These are phyloP conservation scores for Paramecium sexaurelia DNA, from an alignment of 73 alveolate genomes.

Conservation along the genomic window DNA sequence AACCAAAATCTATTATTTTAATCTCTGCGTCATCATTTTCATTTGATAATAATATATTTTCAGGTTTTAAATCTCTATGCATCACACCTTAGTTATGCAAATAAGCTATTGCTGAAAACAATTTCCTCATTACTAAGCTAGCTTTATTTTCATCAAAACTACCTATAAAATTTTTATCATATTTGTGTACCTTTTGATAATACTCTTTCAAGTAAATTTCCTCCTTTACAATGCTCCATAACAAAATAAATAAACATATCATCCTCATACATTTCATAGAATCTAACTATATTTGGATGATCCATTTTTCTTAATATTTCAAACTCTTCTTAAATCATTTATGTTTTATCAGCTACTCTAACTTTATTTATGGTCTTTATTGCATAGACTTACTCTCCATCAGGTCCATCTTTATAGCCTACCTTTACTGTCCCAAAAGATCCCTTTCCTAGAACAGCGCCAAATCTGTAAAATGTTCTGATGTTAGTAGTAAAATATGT, in stretches of 20 bases:
- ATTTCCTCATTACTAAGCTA: slow-evolving; percentile 36
- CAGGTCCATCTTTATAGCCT: slow-evolving; percentile 22
- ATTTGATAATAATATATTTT: slow-evolving; percentile 71
- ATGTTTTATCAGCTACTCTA: slow-evolving; percentile 13
- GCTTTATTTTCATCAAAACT: slow-evolving; percentile 54
- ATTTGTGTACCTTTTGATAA: background rate
- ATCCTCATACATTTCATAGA: slow-evolving; percentile 64
- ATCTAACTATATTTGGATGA: slow-evolving; percentile 62
- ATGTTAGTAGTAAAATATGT: slow-evolving; percentile 44
- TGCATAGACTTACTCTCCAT: slow-evolving; percentile 36
- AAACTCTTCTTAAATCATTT: slow-evolving; percentile 34
- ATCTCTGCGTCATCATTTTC: slow-evolving; percentile 65
- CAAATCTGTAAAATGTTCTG: slow-evolving; percentile 43
- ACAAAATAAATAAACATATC: slow-evolving; percentile 60
- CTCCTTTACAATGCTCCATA: slow-evolving; percentile 65
- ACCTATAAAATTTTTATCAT: background rate
- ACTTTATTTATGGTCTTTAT: slow-evolving; percentile 35
- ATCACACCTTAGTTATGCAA: slow-evolving; percentile 72
- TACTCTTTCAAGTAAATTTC: slow-evolving; percentile 51
- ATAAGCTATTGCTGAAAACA: slow-evolving; percentile 64
- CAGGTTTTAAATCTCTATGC: slow-evolving; percentile 82
- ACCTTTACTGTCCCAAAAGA: slow-evolving; percentile 65
- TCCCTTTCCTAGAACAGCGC: slow-evolving; percentile 60
- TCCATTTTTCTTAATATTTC: slow-evolving; percentile 55
- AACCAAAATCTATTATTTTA: slow-evolving; percentile 79